phyloP scores from a whole-genome alignment of 2,329 filamentous ascomycete species.

The Nannizzia gypsea region DNA sequence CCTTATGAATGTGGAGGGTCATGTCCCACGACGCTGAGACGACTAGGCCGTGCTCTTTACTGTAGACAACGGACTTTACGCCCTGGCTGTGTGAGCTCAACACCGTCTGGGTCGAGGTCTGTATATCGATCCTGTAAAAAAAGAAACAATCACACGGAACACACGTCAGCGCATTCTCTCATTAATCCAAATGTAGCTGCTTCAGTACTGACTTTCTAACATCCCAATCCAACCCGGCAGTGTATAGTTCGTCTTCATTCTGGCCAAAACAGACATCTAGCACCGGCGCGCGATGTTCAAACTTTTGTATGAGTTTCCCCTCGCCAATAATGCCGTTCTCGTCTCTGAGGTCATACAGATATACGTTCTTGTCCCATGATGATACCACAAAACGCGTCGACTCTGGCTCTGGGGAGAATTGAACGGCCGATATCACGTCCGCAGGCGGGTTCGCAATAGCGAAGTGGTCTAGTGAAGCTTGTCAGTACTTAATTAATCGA shows the following conservation, averaged over 20 bases:
- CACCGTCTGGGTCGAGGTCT: slow-evolving; percentile 58
- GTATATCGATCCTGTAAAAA: slow-evolving; percentile 51
- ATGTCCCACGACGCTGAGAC: slow-evolving; percentile 90
- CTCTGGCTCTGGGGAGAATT: slow-evolving; percentile 66
- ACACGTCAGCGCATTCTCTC: not conserved
- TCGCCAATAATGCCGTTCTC: slow-evolving; percentile 44
- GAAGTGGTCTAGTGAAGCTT: slow-evolving; percentile 50
- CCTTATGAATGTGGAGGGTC: slow-evolving; percentile 73
- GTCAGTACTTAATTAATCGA: not conserved
- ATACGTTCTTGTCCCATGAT: slow-evolving; percentile 88
- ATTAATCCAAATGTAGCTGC: not conserved
- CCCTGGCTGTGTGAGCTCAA: slow-evolving; percentile 68
- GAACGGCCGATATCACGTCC: slow-evolving; percentile 77
- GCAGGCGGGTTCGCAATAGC: slow-evolving; percentile 69
- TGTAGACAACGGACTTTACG: slow-evolving; percentile 76
- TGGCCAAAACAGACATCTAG: slow-evolving; percentile 85
- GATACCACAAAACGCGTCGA: slow-evolving; percentile 75
- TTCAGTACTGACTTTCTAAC: slow-evolving; percentile 56
- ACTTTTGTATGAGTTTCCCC: slow-evolving; percentile 57
- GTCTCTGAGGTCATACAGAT: slow-evolving; percentile 65
- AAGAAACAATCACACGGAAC: not conserved
- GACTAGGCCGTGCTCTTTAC: slow-evolving; percentile 60
- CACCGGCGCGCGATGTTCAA: slow-evolving; percentile 72
- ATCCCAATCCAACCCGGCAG: slow-evolving; percentile 72
- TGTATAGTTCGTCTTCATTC: slow-evolving; percentile 72